phyloP scores from a whole-genome alignment of 2,329 filamentous ascomycete genomes.

The Rutstroemia sp. region DNA sequence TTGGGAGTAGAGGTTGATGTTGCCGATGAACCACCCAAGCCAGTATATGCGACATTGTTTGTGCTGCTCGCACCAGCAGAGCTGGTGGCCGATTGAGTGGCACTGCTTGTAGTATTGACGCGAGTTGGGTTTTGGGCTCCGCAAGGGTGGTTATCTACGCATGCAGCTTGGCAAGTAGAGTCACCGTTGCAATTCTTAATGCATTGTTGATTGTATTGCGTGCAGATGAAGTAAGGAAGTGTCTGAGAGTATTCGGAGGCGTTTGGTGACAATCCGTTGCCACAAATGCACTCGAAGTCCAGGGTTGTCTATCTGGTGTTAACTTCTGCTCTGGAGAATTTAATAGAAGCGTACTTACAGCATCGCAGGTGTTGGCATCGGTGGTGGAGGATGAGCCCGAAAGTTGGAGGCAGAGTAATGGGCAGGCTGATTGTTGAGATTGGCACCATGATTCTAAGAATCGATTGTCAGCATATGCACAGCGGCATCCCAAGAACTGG shows the following conservation, averaged over 20 bases:
- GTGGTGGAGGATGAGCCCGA: constrained; percentile 36
- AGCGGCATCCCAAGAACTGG: background rate
- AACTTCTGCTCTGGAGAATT: background rate
- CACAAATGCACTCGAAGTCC: constrained; percentile 66
- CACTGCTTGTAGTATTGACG: constrained; percentile 46
- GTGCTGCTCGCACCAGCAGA: constrained; percentile 30
- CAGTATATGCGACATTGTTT: constrained; percentile 34
- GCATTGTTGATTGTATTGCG: constrained; percentile 63
- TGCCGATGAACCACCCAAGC: constrained; percentile 32
- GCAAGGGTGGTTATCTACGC: constrained; percentile 62
- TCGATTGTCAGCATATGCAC: constrained; percentile 14
- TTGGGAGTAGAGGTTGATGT: constrained; percentile 13
- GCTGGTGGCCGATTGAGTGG: constrained; percentile 33
- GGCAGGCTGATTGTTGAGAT: constrained; percentile 56
- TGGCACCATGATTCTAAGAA: constrained; percentile 55
- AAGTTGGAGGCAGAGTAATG: constrained; percentile 63
- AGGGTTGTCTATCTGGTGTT: constrained; percentile 42
- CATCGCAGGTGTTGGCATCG: constrained; percentile 57
- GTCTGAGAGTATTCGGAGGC: constrained; percentile 71
- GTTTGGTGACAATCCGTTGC: constrained; percentile 59
- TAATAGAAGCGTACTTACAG: constrained; percentile 38
- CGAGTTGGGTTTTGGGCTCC: constrained; percentile 59
- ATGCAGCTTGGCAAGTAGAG: constrained; percentile 51
- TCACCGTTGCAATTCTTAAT: constrained; percentile 49
- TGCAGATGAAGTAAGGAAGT: constrained; percentile 70